Evolutionary conservation across 768 basidiomycete genomes (phyloP).

Genomic region (Trametes elegans): DNA sequence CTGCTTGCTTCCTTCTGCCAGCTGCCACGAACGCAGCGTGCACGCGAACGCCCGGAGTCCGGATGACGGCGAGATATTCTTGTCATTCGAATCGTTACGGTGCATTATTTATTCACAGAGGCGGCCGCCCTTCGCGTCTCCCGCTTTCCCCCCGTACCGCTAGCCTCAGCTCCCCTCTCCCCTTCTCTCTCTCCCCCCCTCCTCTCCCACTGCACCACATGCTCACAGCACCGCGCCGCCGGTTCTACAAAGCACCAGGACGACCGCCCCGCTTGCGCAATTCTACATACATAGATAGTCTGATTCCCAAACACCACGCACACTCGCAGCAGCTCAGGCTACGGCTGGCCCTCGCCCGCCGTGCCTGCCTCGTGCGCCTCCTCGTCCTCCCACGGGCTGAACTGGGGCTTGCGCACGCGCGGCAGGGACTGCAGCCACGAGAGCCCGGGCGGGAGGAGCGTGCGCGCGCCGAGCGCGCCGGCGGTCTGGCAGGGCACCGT

Average conservation of each 20-base stretch:
- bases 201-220: background rate
- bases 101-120: constrained; percentile 17
- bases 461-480: constrained; percentile 8
- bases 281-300: constrained; percentile 17
- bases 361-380: constrained; percentile 28
- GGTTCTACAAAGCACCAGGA: background rate
- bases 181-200: background rate
- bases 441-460: constrained; percentile 41
- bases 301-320: background rate
- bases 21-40: background rate
- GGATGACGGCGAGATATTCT: constrained; percentile 14
- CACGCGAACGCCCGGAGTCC: background rate
- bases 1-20: background rate
- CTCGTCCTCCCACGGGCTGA: constrained; percentile 84
- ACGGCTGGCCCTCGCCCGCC: constrained; percentile 13
- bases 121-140: background rate
- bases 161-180: background rate
- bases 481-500: background rate
- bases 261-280: constrained; percentile 3
- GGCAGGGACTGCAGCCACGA: constrained; percentile 70
- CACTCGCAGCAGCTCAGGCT: background rate
- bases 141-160: background rate
- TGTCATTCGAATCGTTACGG: constrained; percentile 26
- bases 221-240: too few species aligned
- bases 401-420: constrained; percentile 61